phyloP scores from a whole-genome alignment of 306 rosid species.

The Quercus mongolica region DNA sequence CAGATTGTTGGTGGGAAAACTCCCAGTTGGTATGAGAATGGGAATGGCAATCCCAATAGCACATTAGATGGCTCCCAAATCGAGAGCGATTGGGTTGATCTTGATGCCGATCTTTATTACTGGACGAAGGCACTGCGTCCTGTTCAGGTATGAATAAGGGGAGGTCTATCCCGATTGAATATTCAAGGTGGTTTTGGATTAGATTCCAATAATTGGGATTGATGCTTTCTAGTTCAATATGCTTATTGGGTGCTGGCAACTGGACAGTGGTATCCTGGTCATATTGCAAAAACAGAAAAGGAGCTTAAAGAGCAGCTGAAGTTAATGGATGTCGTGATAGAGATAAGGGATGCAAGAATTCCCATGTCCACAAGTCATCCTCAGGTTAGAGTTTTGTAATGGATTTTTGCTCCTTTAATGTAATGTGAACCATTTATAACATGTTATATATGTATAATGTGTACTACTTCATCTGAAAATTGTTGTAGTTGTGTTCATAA shows the following conservation, averaged over 20 bases:
- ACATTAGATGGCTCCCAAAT: slow-evolving; percentile 23
- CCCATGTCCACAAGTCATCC: slow-evolving; percentile 94
- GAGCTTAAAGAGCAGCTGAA: slow-evolving; percentile 82
- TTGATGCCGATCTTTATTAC: slow-evolving; percentile 76
- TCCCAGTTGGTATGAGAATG: slow-evolving; percentile 43
- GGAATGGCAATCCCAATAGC: slow-evolving; percentile 16
- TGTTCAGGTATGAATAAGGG: slow-evolving; percentile 60
- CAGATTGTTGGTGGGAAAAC: slow-evolving; percentile 78
- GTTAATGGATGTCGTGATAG: slow-evolving; percentile 93
- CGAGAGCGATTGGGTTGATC: slow-evolving; percentile 57
- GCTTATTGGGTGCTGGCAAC: slow-evolving; percentile 23
- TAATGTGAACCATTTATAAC: not conserved
- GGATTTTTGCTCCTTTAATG: not conserved
- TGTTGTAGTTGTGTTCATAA: not conserved
- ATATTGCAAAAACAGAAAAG: slow-evolving; percentile 93
- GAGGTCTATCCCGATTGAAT: not conserved
- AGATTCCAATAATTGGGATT: not conserved
- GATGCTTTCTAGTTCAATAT: not conserved
- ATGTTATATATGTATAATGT: not conserved
- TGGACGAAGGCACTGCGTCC: slow-evolving; percentile 87
- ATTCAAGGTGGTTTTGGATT: not conserved
- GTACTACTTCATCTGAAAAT: not conserved
- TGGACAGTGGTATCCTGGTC: slow-evolving; percentile 98
- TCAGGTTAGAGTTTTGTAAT: slow-evolving; percentile 42
- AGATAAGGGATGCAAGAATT: slow-evolving; percentile 89